Evolutionary conservation across 306 rosid species (phyloP), one percentile per base, ranked within the genome.

Genomic region (Dryas octopetala): DNA sequence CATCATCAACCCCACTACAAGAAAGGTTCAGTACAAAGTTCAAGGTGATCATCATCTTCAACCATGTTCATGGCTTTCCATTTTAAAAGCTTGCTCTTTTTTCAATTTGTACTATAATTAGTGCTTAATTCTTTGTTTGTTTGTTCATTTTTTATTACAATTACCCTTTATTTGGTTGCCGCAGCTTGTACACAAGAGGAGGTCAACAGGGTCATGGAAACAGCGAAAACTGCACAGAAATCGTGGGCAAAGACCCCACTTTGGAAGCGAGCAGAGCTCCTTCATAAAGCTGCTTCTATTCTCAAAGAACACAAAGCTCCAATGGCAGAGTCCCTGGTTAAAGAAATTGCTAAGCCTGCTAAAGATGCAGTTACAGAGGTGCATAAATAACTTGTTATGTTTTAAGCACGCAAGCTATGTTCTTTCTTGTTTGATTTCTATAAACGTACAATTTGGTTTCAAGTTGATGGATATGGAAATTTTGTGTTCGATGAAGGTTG

Each of bases 231-330:
- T 7, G 99, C 98, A 40, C 99, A 96, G 71, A 92, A 96, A 74
- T 71, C 79, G 68, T 96, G 97, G 99, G 98, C 99, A 3, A 96
- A 90, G 86, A 96, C 98, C n/a, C 99, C 99, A 38, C 89, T 96
- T 1, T 95, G 97, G 99, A 95, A 89, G 85, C 66, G 99, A 19
- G 98, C 99, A 11, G 99, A 95, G 64, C 90, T 95, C 17, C 97
- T 95, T 84, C 99, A 95, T 83, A 95, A 89, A 80, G 98, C 97
- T 38, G 99, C 97, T 75, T 89, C 97, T 49, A 90, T 95, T 65
- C 91, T 96, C 58, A 96, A 92, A 81, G 93, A 96, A 59, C 93
- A 96, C 83, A 96, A 88, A 77, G 89, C 89, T 75, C 85, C 91
- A 71, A 89, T 96, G 84, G 98, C 97, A 10, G 97, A 96, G 87